Percentiles rank a stretch among this genome's conserved stretches.
Conservation (phyloP, 2,329 filamentous ascomycete species). For the Dendryphion nanum region DNA sequence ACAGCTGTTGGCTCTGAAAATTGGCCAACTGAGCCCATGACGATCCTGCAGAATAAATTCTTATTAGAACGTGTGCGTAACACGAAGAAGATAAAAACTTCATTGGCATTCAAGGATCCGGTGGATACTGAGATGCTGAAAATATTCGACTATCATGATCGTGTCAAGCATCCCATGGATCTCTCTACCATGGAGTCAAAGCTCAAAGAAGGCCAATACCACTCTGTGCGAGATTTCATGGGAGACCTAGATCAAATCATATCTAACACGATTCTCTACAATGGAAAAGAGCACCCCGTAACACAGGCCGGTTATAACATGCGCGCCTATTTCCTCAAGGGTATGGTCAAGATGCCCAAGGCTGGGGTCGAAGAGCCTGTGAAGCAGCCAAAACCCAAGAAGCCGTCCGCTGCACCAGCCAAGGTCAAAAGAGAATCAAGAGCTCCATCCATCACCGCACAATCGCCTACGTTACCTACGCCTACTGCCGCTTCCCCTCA, state of each 20-base stretch:
- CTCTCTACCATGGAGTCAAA: conserved; percentile 78
- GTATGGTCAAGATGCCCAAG: conserved; percentile 60
- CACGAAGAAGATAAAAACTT: conserved; percentile 83
- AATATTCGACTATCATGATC: conserved; percentile 71
- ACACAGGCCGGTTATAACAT: conserved; percentile 65
- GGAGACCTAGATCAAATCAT: conserved; percentile 75
- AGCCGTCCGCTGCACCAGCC: conserved; percentile 28
- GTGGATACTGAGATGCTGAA: conserved; percentile 74
- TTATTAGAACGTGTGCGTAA: conserved; percentile 66
- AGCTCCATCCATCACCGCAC: conserved; percentile 41
- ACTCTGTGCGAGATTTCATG: conserved; percentile 68
- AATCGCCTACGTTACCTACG: conserved; percentile 42
- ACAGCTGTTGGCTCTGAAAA: conserved; percentile 31
- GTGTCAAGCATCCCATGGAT: conserved; percentile 80
- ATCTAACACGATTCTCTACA: conserved; percentile 77
- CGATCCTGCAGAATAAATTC: conserved; percentile 59
- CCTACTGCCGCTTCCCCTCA: conserved; percentile 45
- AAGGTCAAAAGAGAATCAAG: conserved; percentile 51
- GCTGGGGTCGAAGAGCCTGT: conserved; percentile 53
- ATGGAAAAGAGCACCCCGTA: conserved; percentile 73
- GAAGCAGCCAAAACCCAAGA: conserved; percentile 58
- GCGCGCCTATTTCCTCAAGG: conserved; percentile 58
- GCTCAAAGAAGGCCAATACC: conserved; percentile 69
- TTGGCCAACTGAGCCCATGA: conserved; percentile 41
- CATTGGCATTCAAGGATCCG: conserved; percentile 71